Conservation (phyloP, 331 rosid genomes). For the Erythrophleum ivorense region DNA sequence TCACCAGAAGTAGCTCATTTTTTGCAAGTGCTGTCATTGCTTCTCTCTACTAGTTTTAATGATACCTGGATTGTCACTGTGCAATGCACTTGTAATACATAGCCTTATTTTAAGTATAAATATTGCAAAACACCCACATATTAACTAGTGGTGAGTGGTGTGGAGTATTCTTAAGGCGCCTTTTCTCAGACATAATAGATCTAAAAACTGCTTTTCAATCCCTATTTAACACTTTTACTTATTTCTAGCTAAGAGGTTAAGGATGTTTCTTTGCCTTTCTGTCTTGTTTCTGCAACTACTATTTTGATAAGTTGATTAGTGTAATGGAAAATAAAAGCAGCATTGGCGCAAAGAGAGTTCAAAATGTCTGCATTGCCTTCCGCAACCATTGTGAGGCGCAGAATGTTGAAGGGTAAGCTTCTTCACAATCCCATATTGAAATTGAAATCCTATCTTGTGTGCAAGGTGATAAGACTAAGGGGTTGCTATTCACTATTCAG, state of each 20-base stretch:
- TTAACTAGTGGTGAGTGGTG: too few relatives aligned
- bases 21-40: too few relatives aligned
- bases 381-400: constrained; percentile 58
- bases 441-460: not conserved
- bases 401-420: constrained; percentile 74
- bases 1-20: too few relatives aligned
- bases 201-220: not conserved
- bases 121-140: not conserved
- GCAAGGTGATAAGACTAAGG: constrained; percentile 5
- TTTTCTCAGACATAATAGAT: not conserved
- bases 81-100: not conserved
- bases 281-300: not conserved
- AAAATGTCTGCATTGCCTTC: constrained; percentile 66
- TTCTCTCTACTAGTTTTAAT: too few relatives aligned
- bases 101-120: not conserved
- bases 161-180: not conserved
- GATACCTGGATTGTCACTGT: too few relatives aligned
- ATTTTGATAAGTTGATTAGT: constrained; percentile 32
- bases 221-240: not conserved
- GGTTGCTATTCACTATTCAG: constrained; percentile 39
- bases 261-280: not conserved
- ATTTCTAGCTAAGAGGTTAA: not conserved
- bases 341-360: constrained; percentile 87
- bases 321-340: constrained; percentile 51
- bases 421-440: not conserved